Evolutionary conservation across 768 basidiomycete genomes (phyloP).

Genomic region (Podaxis sp.): DNA sequence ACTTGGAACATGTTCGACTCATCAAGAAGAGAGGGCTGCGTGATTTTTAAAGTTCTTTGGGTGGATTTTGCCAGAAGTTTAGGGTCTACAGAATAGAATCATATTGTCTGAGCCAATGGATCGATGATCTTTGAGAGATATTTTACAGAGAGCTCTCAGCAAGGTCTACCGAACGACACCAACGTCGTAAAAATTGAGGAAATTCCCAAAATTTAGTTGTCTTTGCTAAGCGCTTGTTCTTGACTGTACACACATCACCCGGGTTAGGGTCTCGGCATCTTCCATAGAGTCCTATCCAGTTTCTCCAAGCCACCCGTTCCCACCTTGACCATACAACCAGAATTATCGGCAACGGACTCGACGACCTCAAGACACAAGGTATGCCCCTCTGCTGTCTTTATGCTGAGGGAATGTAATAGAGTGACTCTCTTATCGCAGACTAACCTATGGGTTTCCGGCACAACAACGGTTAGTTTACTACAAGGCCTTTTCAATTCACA

Average conservation of each 20-base stretch:
- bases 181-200: too few species aligned
- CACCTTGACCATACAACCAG: slow-evolving; percentile 23
- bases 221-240: too few species aligned
- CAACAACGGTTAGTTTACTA: slow-evolving; percentile 67
- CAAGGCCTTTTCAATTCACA: background rate
- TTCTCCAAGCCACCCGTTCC: slow-evolving; percentile 38
- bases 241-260: background rate
- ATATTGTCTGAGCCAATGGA: too few species aligned
- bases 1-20: too few species aligned
- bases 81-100: too few species aligned
- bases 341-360: slow-evolving; percentile 38
- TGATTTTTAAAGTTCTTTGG: too few species aligned
- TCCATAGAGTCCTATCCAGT: slow-evolving; percentile 38
- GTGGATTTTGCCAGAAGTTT: too few species aligned
- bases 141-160: too few species aligned
- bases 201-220: too few species aligned
- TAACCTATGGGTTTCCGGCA: slow-evolving; percentile 74
- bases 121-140: too few species aligned
- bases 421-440: slow-evolving; percentile 29
- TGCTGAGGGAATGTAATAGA: slow-evolving; percentile 5
- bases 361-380: slow-evolving; percentile 49
- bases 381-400: slow-evolving; percentile 20
- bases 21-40: too few species aligned
- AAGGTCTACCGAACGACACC: too few species aligned
- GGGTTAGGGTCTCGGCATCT: slow-evolving; percentile 37